phyloP scores from a whole-genome alignment of 208 protist genomes.

The Crithidia brevicula region DNA sequence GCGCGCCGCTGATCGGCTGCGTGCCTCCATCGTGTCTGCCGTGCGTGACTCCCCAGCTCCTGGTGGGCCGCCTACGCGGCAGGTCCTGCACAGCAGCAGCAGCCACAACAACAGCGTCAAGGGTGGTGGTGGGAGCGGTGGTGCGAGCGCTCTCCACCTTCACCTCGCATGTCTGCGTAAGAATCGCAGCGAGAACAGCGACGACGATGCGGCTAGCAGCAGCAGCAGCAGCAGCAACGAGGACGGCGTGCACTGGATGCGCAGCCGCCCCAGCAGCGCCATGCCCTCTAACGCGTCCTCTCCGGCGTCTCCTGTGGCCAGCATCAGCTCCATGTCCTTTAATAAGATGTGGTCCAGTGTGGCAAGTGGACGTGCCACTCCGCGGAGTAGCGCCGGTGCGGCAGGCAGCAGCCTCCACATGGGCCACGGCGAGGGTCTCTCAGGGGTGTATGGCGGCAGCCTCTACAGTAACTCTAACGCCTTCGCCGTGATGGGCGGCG shows the following conservation, averaged over 20 bases:
- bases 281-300: neutral
- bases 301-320: constrained; percentile 19
- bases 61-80: neutral
- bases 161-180: neutral
- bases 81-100: neutral
- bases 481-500: no score
- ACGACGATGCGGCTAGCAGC: neutral
- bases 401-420: neutral
- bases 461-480: no score
- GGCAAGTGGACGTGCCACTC: constrained; percentile 26
- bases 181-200: neutral
- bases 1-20: constrained; percentile 21
- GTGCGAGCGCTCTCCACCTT: neutral
- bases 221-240: neutral
- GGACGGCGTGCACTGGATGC: neutral
- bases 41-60: neutral
- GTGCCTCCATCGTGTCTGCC: constrained; percentile 1
- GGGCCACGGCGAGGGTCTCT: neutral
- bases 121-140: neutral
- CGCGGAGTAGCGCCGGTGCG: constrained; percentile 1
- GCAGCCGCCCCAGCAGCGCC: neutral
- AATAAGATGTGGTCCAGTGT: constrained; percentile 18
- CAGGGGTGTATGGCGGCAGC: no score
- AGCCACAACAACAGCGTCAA: neutral
- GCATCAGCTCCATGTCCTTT: constrained; percentile 27